Evolutionary conservation across 2,329 filamentous ascomycete species (phyloP).

Genomic region (Penicillium sp.): DNA sequence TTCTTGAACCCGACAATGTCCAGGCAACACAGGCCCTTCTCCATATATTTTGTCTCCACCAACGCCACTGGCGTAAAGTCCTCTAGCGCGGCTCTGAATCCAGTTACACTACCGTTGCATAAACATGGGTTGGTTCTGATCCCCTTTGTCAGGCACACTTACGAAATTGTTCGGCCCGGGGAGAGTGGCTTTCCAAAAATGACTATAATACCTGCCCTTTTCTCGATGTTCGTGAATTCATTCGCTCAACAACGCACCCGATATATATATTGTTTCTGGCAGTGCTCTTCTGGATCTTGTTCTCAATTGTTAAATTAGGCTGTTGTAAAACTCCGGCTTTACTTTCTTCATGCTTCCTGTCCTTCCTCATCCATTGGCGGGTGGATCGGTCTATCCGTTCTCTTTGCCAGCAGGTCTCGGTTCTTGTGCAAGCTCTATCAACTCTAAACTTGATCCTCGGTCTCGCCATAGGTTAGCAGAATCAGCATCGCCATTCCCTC

Average conservation of each 20-base stretch:
- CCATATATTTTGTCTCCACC: conserved; percentile 17
- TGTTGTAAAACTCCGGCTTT: conserved; percentile 3
- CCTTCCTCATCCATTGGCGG: conserved; percentile 29
- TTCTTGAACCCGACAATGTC: conserved; percentile 9
- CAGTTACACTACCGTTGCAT: conserved; percentile 19
- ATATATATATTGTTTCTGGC: neutral
- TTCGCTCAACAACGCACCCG: neutral
- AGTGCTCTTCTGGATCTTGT: neutral
- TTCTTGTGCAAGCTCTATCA: conserved; percentile 32
- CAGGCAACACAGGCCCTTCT: conserved; percentile 12
- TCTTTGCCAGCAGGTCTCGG: conserved; percentile 32
- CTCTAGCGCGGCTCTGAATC: conserved; percentile 27
- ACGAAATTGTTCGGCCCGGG: conserved; percentile 12
- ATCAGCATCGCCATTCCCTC: conserved; percentile 13
- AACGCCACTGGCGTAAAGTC: conserved; percentile 14
- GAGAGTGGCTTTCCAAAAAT: neutral
- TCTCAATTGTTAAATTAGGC: conserved; percentile 3
- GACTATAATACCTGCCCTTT: conserved; percentile 7
- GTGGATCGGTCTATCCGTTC: conserved; percentile 35
- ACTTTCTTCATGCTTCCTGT: conserved; percentile 35
- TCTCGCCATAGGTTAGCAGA: conserved; percentile 39
- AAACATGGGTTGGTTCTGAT: conserved; percentile 14
- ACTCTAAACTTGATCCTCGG: conserved; percentile 34
- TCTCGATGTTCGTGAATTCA: neutral
- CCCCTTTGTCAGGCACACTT: conserved; percentile 23